These are phyloP conservation scores for Bipolaris zeicola DNA, from an alignment of 2,329 filamentous ascomycete species.

Conservation along the genomic window DNA sequence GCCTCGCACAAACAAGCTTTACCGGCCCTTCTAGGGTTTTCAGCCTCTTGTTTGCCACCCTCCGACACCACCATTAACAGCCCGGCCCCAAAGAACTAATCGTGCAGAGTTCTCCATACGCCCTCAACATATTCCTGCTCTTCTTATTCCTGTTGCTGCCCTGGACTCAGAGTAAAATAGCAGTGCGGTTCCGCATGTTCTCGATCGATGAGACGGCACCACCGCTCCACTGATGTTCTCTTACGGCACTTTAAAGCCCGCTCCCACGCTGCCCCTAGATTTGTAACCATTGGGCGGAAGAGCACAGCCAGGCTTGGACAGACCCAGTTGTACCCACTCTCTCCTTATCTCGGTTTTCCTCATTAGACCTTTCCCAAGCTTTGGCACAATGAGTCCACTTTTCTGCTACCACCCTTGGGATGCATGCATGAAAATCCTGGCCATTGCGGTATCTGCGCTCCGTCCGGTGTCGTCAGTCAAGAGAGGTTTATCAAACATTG, in stretches of 20 bases:
- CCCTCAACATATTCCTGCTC: conserved; percentile 3
- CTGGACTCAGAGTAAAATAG: conserved; percentile 6
- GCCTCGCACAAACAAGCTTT: conserved; percentile 32
- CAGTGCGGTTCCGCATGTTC: conserved; percentile 9
- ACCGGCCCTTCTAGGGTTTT: conserved; percentile 25
- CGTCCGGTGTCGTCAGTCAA: conserved; percentile 30
- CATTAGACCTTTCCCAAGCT: conserved; percentile 30
- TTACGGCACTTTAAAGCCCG: conserved; percentile 9
- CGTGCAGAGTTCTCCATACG: not conserved
- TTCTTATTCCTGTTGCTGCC: conserved; percentile 1
- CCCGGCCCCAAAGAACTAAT: conserved; percentile 17
- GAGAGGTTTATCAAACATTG: conserved; percentile 16
- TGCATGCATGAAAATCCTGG: conserved; percentile 32
- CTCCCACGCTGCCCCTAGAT: conserved; percentile 29
- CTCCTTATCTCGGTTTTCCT: conserved; percentile 43
- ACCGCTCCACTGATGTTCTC: conserved; percentile 22
- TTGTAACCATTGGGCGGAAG: conserved; percentile 34
- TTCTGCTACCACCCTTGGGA: conserved; percentile 31
- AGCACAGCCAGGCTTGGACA: conserved; percentile 32
- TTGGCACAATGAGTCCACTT: conserved; percentile 38
- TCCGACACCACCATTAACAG: conserved; percentile 20
- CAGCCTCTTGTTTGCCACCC: conserved; percentile 34
- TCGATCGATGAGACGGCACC: conserved; percentile 16
- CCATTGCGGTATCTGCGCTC: conserved; percentile 22
- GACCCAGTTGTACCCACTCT: conserved; percentile 45